Percentiles rank a stretch among this genome's conserved stretches.
These are phyloP conservation scores for Selaginella tamariscina DNA, from an alignment of 75 land plant genomes.

Conservation along the genomic window DNA sequence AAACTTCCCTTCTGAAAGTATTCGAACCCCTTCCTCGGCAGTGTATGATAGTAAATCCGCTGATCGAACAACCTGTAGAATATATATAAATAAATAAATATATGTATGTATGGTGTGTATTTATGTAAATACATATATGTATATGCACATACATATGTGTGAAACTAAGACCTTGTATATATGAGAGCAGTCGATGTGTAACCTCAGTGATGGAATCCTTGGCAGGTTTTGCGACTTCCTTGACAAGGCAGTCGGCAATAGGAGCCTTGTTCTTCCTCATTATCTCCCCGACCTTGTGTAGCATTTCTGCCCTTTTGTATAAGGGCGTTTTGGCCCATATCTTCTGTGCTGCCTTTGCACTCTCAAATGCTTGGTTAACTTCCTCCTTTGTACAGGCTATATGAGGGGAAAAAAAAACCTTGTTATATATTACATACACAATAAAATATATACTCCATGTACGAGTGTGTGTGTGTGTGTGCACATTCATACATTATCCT, in stretches of 20 bases:
- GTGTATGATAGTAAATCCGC: conserved; percentile 29
- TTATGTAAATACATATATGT: too few relatives aligned
- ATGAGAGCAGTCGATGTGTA: too few relatives aligned
- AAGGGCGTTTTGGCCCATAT: conserved; percentile 2
- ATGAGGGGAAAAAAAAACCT: not conserved
- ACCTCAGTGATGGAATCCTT: conserved; percentile 9
- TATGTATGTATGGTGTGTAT: too few relatives aligned
- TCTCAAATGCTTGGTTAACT: not conserved
- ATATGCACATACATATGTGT: too few relatives aligned
- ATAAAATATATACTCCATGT: too few relatives aligned
- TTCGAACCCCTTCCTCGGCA: conserved; percentile 34
- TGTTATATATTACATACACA: not conserved
- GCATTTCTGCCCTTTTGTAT: conserved; percentile 1
- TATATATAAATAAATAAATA: not conserved
- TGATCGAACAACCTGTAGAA: conserved; percentile 27
- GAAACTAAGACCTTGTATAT: too few relatives aligned
- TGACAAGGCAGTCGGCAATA: conserved; percentile 6
- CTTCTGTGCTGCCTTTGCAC: conserved; percentile 13
- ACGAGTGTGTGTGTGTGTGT: too few relatives aligned
- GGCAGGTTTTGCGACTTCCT: conserved; percentile 6
- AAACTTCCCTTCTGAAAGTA: conserved; percentile 28
- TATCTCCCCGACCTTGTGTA: conserved; percentile 4
- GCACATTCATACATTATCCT: too few relatives aligned
- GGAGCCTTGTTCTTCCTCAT: conserved; percentile 9
- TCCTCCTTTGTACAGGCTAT: conserved; percentile 8